Evolutionary conservation across 352 stramenopile genomes (phyloP).

Genomic region (Phytophthora pseudosyringae): DNA sequence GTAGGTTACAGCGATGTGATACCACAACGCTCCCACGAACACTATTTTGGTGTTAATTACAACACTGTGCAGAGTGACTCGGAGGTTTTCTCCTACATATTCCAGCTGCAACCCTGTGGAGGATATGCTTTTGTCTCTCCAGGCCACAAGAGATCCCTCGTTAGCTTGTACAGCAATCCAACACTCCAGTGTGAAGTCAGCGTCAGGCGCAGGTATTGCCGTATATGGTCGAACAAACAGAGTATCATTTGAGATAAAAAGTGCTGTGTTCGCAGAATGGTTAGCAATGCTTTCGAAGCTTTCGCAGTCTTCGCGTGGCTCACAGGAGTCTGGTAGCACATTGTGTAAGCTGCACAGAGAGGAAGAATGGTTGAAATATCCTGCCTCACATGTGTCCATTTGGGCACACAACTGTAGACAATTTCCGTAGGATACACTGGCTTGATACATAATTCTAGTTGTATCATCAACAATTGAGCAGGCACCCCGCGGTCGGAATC

Average conservation of each 20-base stretch:
- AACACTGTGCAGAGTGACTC: conserved; percentile 24
- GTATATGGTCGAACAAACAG: conserved; percentile 14
- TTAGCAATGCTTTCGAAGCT: conserved; percentile 25
- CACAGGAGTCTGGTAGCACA: neutral
- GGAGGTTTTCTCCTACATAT: conserved; percentile 16
- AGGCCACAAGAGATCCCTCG: conserved; percentile 28
- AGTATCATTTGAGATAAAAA: conserved; percentile 23
- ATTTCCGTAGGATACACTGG: conserved; percentile 24
- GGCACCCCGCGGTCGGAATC: conserved; percentile 27
- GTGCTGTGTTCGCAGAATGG: conserved; percentile 8
- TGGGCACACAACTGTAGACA: conserved; percentile 22
- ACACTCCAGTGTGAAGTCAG: conserved; percentile 29
- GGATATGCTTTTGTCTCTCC: conserved; percentile 8
- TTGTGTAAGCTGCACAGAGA: conserved; percentile 23
- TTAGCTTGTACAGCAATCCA: conserved; percentile 24
- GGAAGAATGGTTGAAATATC: conserved; percentile 27
- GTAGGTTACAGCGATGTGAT: conserved; percentile 32
- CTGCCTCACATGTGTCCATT: conserved; percentile 11
- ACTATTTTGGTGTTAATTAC: conserved; percentile 19
- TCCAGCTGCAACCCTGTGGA: conserved; percentile 17
- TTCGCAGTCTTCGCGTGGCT: conserved; percentile 29
- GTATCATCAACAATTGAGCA: conserved; percentile 8
- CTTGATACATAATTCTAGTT: neutral
- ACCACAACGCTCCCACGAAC: conserved; percentile 16
- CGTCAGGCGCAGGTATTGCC: neutral